phyloP scores from a whole-genome alignment of 2,329 filamentous ascomycete genomes.

The Pleurostoma richardsiae region DNA sequence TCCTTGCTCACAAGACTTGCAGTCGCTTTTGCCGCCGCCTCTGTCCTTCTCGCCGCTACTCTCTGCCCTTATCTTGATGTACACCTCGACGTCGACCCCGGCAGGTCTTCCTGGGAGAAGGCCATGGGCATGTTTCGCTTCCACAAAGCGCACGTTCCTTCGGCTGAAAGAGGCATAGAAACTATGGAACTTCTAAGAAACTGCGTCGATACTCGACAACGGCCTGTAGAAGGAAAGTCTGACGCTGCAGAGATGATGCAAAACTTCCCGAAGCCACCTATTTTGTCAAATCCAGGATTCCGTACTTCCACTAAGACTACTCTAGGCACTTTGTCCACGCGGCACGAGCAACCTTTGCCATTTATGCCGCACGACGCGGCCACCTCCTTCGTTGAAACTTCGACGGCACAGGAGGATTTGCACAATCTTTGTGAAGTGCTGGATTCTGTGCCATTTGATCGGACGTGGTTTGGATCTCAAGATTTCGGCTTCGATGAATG shows the following conservation, averaged over 20 bases:
- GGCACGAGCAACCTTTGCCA: not conserved
- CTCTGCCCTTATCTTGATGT: constrained; percentile 7
- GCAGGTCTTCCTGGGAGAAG: constrained; percentile 9
- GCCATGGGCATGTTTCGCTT: constrained; percentile 10
- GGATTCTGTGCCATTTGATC: not conserved
- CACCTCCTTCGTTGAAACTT: not conserved
- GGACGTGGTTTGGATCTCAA: not conserved
- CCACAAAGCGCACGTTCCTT: constrained; percentile 8
- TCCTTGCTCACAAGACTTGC: not conserved
- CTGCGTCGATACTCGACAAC: not conserved
- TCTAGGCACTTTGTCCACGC: not conserved
- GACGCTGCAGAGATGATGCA: not conserved
- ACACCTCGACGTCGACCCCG: constrained; percentile 5
- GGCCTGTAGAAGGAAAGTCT: not conserved
- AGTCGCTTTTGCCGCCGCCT: constrained; percentile 11
- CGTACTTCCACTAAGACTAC: not conserved
- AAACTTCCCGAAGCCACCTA: not conserved
- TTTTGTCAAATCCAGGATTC: not conserved
- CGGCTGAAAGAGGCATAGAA: constrained; percentile 5
- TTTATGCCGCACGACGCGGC: not conserved
- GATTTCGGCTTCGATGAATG: not conserved
- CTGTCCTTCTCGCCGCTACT: constrained; percentile 9
- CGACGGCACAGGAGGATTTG: not conserved
- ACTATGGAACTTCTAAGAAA: constrained; percentile 3
- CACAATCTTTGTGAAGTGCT: not conserved